Percentiles rank a stretch among this genome's conserved stretches.
phyloP scores from a whole-genome alignment of 495 filamentous ascomycete genomes.

The Penicillium waksmanii region DNA sequence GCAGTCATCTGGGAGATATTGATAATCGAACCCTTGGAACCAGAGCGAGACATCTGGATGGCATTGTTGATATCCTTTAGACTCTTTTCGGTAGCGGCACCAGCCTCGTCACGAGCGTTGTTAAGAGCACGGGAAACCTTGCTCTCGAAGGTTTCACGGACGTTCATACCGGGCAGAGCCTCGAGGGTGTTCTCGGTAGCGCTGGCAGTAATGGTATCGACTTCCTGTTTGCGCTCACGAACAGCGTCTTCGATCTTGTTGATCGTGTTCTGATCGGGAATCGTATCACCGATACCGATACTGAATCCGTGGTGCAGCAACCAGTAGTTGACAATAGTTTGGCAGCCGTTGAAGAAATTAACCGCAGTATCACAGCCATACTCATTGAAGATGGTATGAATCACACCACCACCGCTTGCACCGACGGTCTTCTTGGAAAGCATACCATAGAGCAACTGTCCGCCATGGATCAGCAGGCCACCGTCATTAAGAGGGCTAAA shows the following conservation, averaged over 20 bases:
- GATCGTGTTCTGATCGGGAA: conserved; percentile 84
- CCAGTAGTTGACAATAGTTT: conserved; percentile 95
- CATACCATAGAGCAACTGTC: conserved; percentile 87
- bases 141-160: conserved; percentile 96
- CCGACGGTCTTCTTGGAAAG: conserved; percentile 93
- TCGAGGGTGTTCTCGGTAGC: conserved; percentile 88
- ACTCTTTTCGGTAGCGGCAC: conserved; percentile 86
- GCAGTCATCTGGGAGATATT: conserved; percentile 99
- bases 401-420: conserved; percentile 80
- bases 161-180: conserved; percentile 91
- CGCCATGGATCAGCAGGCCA: conserved; percentile 79
- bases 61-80: conserved; percentile 96
- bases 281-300: conserved; percentile 98
- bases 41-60: conserved; percentile 91
- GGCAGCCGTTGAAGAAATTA: conserved; percentile 92
- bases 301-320: conserved; percentile 97
- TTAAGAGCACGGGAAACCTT: conserved; percentile 93
- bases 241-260: conserved; percentile 81
- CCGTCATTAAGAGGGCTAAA: conserved; percentile 74
- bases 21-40: conserved; percentile 97
- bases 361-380: conserved; percentile 82
- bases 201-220: conserved; percentile 68
- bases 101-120: conserved; percentile 92
- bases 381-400: conserved; percentile 97
- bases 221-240: conserved; percentile 75